Evolutionary conservation across 345 rosid species (phyloP).

Genomic region (Brassica rapa): DNA sequence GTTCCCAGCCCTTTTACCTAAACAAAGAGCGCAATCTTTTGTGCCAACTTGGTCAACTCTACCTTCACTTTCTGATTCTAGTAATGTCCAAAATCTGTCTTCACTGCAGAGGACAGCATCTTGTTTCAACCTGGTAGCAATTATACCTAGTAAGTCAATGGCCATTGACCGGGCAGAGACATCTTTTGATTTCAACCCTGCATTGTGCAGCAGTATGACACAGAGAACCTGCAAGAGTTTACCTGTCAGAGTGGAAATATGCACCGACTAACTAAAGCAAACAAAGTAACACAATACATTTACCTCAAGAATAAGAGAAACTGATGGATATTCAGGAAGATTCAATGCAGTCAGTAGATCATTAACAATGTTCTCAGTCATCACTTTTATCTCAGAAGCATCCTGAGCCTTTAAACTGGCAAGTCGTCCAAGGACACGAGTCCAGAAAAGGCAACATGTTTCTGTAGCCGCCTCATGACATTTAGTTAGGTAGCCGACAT

Average conservation of each 20-base stretch:
- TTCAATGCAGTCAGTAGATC: constrained; percentile 89
- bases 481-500: constrained; percentile 63
- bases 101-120: constrained; percentile 65
- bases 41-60: constrained; percentile 45
- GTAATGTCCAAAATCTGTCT: constrained; percentile 64
- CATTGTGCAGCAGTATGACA: constrained; percentile 91
- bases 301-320: constrained; percentile 95
- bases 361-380: constrained; percentile 87
- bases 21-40: constrained; percentile 76
- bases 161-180: constrained; percentile 86
- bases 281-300: constrained; percentile 19
- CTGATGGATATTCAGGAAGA: constrained; percentile 95
- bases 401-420: constrained; percentile 86
- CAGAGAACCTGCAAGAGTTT: constrained; percentile 83
- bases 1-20: constrained; percentile 61
- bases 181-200: constrained; percentile 96
- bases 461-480: constrained; percentile 88
- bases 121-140: constrained; percentile 89
- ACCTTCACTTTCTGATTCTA: constrained; percentile 54
- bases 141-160: constrained; percentile 89
- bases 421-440: constrained; percentile 90
- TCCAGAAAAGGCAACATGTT: constrained; percentile 96
- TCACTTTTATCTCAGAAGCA: constrained; percentile 85
- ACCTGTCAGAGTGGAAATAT: constrained; percentile 33
- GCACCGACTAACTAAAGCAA: constrained; percentile 18